Conservation (phyloP, 1,284 basidiomycete genomes). For the Ceratobasidium sp. region DNA sequence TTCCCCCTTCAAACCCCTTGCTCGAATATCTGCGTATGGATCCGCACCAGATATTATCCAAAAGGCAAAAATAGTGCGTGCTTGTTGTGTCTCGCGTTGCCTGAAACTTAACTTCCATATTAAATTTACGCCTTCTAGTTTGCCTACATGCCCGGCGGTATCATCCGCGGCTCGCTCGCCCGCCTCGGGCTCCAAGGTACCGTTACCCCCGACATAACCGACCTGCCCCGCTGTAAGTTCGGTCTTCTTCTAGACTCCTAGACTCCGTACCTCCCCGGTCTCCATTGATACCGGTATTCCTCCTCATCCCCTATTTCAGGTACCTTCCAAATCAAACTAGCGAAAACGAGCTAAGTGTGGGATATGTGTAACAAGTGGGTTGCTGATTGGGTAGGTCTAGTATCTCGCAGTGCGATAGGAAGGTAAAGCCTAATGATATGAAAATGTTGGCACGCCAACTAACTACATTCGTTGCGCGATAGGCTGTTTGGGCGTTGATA, state of each 20-base stretch:
- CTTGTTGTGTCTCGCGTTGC: neutral
- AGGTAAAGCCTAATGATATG: no score
- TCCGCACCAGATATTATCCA: conserved; percentile 82
- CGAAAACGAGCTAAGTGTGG: conserved; percentile 61
- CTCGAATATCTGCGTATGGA: conserved; percentile 81
- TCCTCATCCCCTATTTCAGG: conserved; percentile 60
- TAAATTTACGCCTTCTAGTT: conserved; percentile 66
- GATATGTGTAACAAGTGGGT: neutral
- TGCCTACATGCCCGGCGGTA: conserved; percentile 80
- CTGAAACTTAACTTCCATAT: conserved; percentile 16
- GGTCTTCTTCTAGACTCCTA: no score
- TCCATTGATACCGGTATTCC: conserved; percentile 23
- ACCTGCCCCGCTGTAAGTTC: conserved; percentile 88
- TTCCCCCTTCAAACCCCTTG: conserved; percentile 87
- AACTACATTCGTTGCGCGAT: no score
- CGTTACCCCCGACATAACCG: conserved; percentile 81
- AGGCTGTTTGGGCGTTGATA: no score
- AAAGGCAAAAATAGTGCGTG: conserved; percentile 76
- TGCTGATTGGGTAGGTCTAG: no score
- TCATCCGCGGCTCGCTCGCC: conserved; percentile 84
- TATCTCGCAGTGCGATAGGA: no score
- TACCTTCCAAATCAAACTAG: conserved; percentile 84
- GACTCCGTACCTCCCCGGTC: conserved; percentile 6
- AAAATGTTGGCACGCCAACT: no score
- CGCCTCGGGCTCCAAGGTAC: conserved; percentile 81